These are phyloP conservation scores for Penicillium sp. DNA, from an alignment of 2,329 filamentous ascomycete genomes.

Conservation along the genomic window DNA sequence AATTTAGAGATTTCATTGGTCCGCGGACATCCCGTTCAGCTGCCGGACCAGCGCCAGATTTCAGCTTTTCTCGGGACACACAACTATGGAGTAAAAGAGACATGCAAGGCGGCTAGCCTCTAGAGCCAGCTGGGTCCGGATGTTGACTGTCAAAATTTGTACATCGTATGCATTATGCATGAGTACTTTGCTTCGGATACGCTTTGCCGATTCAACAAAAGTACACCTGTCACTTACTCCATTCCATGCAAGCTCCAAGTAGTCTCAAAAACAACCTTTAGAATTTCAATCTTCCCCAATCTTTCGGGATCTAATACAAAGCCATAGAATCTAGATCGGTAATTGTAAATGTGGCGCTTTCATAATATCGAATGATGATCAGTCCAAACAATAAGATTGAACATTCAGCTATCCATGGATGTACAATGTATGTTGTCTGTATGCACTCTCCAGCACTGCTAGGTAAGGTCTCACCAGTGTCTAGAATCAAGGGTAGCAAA, in stretches of 20 bases:
- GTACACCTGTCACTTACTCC: conserved; percentile 3
- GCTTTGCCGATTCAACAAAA: conserved; percentile 1
- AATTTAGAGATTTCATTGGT: conserved; percentile 14
- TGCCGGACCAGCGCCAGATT: conserved; percentile 7
- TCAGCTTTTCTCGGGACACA: conserved; percentile 4
- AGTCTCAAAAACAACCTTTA: not conserved
- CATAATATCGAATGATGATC: not conserved
- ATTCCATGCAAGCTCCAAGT: not conserved
- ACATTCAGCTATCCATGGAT: not conserved
- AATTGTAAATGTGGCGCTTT: not conserved
- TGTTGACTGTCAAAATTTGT: conserved; percentile 1
- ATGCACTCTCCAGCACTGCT: not conserved
- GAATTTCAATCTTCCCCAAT: not conserved
- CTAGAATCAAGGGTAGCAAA: not conserved
- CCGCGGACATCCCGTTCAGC: conserved; percentile 19
- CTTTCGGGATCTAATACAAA: not conserved
- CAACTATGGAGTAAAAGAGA: conserved; percentile 3
- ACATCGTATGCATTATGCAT: not conserved
- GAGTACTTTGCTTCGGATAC: not conserved
- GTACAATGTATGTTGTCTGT: not conserved
- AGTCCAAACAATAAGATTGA: not conserved
- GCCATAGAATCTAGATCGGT: conserved; percentile 5
- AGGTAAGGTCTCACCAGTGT: not conserved
- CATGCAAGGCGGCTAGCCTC: not conserved
- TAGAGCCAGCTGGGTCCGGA: not conserved